Base-by-base conservation (phyloP, 352 stramenopile species). In the Phytophthora podocarpi region DNA sequence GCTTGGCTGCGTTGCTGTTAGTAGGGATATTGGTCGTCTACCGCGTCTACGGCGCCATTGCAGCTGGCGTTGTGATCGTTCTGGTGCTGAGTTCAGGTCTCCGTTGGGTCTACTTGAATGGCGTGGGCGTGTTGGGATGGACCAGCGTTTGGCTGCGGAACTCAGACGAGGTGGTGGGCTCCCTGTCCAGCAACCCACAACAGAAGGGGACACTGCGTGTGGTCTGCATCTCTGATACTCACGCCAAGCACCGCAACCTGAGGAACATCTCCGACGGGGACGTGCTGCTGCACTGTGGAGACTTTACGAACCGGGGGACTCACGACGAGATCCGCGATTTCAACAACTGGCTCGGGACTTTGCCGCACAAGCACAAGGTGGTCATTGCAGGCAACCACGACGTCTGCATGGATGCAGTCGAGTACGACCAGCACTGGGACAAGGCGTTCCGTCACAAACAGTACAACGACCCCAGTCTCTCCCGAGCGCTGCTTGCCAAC, bases 281-380 rank as follows among this genome's bases (percentile, higher is more conserved):
- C 54, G 78, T 98, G 27, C 57, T 98, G 24, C 80, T 98, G 41
- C 90, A 97, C 36, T 93, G 96, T 61, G 85, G 86, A 15, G 93
- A 98, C 71, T 93, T 98, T 30, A 93, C 85, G 41, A 85, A 87
- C 30, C 89, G 61, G 15, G 87, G 87, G 2, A 85, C 78, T 0
- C 83, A 91, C 62, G 54, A 72, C 0, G 82, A 95, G 55, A 81
- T 94, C 55, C 42, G 57, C 32, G 82, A 88, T 53, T 94, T 95
- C 32, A 87, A 90, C 50, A 74, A 77, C 30, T 96, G 87, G 87
- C 55, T 96, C 9, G 79, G 70, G n/a, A 54, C 70, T 24, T 60
- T 95, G n/a, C 84, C 82, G 24, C 85, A 96, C 58, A 50, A 49
- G 7, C 68, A 91, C 70, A 95, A 94, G 70, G 27, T 96, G 4